Evolutionary conservation across 768 basidiomycete species (phyloP).

Genomic region (Termitomyces sp.): DNA sequence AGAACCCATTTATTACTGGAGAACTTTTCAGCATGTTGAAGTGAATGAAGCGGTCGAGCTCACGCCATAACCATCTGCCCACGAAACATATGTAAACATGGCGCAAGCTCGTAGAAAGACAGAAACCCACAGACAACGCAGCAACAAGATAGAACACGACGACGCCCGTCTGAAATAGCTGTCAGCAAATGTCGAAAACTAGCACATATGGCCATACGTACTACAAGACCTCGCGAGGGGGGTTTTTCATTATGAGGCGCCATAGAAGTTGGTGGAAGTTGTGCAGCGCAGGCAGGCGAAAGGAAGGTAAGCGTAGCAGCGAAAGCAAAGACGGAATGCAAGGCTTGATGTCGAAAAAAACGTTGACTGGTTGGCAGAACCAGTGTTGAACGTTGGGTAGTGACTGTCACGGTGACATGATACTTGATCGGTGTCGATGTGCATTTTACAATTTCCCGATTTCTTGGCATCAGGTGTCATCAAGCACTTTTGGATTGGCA

Average conservation of each 20-base stretch:
- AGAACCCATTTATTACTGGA: constrained; percentile 90
- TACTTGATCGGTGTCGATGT: neutral
- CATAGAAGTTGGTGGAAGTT: constrained; percentile 15
- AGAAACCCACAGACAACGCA: constrained; percentile 70
- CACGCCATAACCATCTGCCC: constrained; percentile 89
- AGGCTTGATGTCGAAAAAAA: neutral
- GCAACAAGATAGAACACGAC: constrained; percentile 88
- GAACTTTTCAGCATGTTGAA: neutral
- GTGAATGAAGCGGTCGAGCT: constrained; percentile 8
- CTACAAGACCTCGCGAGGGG: constrained; percentile 41
- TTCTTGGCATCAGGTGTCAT: neutral
- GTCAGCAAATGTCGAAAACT: neutral
- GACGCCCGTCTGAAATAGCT: constrained; percentile 51
- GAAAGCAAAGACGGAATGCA: neutral
- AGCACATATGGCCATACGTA: constrained; percentile 17
- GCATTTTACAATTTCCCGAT: neutral
- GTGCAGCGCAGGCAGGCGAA: constrained; percentile 5
- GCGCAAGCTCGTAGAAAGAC: neutral
- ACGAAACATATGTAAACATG: constrained; percentile 1
- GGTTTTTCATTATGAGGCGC: constrained; percentile 25
- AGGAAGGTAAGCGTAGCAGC: constrained; percentile 2
- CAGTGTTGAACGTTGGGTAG: neutral
- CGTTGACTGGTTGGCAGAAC: neutral
- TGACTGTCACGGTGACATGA: neutral
- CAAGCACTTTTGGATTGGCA: neutral